Percentiles rank a stretch among this genome's conserved stretches.
phyloP scores from a whole-genome alignment of 164 flowering plant genomes.

The Sedum album region DNA sequence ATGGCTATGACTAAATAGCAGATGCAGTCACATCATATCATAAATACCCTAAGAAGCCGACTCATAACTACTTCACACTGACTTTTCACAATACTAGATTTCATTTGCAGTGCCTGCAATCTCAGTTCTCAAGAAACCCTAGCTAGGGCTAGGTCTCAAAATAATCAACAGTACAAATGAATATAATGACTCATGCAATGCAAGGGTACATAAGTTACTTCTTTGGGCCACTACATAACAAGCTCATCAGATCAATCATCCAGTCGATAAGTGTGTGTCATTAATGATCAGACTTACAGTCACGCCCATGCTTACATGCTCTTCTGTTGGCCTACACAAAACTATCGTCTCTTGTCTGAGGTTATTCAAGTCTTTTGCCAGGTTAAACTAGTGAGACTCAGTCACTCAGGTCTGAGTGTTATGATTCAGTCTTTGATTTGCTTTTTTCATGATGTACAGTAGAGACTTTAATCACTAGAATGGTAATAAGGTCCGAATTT shows the following conservation, averaged over 20 bases:
- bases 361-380: conserved; percentile 1
- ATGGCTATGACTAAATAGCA: not conserved
- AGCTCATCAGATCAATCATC: not conserved
- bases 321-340: not conserved
- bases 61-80: conserved; percentile 1
- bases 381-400: not conserved
- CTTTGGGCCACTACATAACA: conserved; percentile 1
- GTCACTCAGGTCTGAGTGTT: not conserved
- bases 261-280: not conserved
- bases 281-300: not conserved
- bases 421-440: not conserved
- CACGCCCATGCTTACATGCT: conserved; percentile 2
- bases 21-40: not conserved
- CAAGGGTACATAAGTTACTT: not conserved
- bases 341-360: not conserved
- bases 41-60: not conserved
- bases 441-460: conserved; percentile 1
- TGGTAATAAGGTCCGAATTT: not conserved
- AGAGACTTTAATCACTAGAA: conserved; percentile 1
- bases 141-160: not conserved
- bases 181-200: not conserved
- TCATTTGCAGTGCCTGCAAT: not conserved
- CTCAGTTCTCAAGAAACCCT: not conserved
- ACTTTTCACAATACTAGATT: not conserved
- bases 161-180: not conserved